phyloP scores from a whole-genome alignment of 176 grass and related monocot genomes.

The Poa annua region DNA sequence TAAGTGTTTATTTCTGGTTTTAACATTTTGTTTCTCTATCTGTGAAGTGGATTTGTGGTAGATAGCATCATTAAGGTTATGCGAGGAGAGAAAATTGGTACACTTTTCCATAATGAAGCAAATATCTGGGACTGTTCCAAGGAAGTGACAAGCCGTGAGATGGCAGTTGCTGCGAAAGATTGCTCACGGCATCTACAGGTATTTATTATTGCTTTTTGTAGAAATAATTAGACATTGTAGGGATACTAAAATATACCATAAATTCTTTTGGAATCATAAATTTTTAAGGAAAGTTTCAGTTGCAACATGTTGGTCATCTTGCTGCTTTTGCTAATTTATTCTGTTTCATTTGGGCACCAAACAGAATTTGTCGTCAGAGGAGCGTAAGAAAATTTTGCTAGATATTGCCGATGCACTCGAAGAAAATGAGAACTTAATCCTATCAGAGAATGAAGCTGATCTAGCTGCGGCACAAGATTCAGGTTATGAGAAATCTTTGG shows the following conservation, averaged over 20 bases:
- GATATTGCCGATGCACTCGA: constrained; percentile 91
- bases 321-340: constrained; percentile 21
- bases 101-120: constrained; percentile 84
- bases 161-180: constrained; percentile 93
- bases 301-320: background rate
- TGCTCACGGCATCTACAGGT: constrained; percentile 86
- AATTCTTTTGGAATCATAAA: constrained; percentile 11
- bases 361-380: constrained; percentile 85
- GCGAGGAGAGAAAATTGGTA: constrained; percentile 86
- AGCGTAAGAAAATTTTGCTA: constrained; percentile 90
- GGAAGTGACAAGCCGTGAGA: constrained; percentile 62
- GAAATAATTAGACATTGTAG: background rate
- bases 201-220: background rate
- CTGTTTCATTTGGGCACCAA: constrained; percentile 14
- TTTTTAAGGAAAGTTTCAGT: background rate
- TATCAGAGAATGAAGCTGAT: constrained; percentile 85
- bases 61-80: constrained; percentile 88
- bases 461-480: constrained; percentile 59
- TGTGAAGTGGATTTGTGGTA: constrained; percentile 79
- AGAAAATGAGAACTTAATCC: constrained; percentile 77
- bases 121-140: constrained; percentile 57
- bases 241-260: background rate
- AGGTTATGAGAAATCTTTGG: constrained; percentile 83
- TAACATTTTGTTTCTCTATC: constrained; percentile 42
- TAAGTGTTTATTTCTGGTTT: background rate